Conservation (phyloP, 2,329 filamentous ascomycete species). For the Fusarium pseudograminearum region DNA sequence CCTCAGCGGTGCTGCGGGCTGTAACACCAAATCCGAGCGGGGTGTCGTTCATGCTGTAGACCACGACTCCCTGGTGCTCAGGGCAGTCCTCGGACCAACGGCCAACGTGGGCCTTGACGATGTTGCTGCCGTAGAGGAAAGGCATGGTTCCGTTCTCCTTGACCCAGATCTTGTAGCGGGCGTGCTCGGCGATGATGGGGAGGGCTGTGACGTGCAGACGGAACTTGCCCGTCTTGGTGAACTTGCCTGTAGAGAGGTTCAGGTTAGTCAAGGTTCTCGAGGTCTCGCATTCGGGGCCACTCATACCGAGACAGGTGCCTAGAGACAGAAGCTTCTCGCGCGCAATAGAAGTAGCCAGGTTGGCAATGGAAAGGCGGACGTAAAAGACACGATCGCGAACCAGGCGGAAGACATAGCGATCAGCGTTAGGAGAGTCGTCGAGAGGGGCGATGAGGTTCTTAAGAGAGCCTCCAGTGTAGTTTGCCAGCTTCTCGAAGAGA, state of each 20-base stretch:
- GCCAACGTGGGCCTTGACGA: conserved; percentile 78
- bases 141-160: conserved; percentile 98
- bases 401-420: conserved; percentile 88
- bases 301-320: conserved; percentile 81
- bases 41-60: conserved; percentile 92
- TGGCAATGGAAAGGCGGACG: conserved; percentile 87
- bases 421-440: conserved; percentile 73
- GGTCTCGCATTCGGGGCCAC: not conserved
- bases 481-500: conserved; percentile 91
- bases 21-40: conserved; percentile 95
- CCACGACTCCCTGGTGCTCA: conserved; percentile 90
- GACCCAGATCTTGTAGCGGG: conserved; percentile 97
- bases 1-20: conserved; percentile 86
- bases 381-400: conserved; percentile 91
- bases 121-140: conserved; percentile 92
- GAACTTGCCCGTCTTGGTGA: conserved; percentile 97
- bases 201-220: conserved; percentile 90
- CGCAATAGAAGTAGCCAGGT: conserved; percentile 87
- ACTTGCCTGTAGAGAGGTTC: conserved; percentile 72
- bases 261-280: conserved; percentile 22
- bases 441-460: conserved; percentile 85
- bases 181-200: conserved; percentile 88
- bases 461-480: conserved; percentile 89
- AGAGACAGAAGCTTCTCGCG: conserved; percentile 85
- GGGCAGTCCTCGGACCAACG: conserved; percentile 92